These are phyloP conservation scores for Kluyveromyces sp. DNA, from an alignment of 1,139 yeast species.

Conservation along the genomic window DNA sequence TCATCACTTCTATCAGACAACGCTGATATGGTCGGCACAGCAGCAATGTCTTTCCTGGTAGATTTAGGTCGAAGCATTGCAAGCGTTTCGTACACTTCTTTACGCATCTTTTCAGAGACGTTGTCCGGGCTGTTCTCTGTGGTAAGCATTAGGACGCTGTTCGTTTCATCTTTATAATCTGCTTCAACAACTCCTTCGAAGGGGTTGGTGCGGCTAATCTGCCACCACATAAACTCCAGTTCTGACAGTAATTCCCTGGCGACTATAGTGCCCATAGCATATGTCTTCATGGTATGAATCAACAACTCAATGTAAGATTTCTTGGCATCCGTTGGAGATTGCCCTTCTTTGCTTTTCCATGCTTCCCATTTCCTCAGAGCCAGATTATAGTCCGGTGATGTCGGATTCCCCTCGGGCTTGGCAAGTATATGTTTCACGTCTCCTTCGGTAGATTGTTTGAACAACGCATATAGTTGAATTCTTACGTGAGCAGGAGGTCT, in stretches of 20 bases:
- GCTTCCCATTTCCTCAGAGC: constrained; percentile 79
- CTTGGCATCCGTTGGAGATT: constrained; percentile 68
- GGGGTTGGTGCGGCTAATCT: constrained; percentile 7
- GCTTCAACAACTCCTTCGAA: constrained; percentile 6
- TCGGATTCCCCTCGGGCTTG: constrained; percentile 49
- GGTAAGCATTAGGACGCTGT: constrained; percentile 9
- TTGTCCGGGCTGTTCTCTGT: constrained; percentile 11
- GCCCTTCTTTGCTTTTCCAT: constrained; percentile 71
- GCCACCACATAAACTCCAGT: constrained; percentile 57
- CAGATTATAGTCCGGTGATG: constrained; percentile 53
- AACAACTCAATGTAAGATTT: constrained; percentile 58
- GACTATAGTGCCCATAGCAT: constrained; percentile 63
- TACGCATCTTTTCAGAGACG: constrained; percentile 9
- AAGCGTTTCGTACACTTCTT: constrained; percentile 12
- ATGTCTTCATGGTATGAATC: constrained; percentile 65
- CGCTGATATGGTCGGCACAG: neutral
- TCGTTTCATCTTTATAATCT: constrained; percentile 7
- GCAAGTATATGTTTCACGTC: constrained; percentile 63
- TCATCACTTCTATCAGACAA: neutral
- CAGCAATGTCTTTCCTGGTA: neutral
- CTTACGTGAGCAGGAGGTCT: constrained; percentile 75
- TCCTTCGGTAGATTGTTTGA: constrained; percentile 87
- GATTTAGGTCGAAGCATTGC: constrained; percentile 1
- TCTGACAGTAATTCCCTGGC: constrained; percentile 61
- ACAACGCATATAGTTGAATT: constrained; percentile 67